A percentile compares a stretch with the other conserved stretches of the same genome.
These are phyloP conservation scores for Cyanodermella asteris DNA, from an alignment of 2,329 filamentous ascomycete species.

Conservation along the genomic window DNA sequence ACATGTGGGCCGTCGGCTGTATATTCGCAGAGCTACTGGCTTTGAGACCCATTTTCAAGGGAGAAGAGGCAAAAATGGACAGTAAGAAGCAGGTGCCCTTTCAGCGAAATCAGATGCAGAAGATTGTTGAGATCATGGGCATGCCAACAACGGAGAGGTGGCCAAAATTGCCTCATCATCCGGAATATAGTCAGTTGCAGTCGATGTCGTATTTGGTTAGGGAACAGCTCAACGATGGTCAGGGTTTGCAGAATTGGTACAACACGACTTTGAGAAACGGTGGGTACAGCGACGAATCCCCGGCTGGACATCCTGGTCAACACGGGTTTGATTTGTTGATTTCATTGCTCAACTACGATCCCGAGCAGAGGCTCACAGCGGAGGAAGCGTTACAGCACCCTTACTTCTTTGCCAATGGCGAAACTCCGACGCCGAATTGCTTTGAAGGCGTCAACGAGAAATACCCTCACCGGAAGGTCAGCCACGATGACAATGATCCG, in stretches of 20 bases:
- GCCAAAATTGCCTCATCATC: conserved; percentile 68
- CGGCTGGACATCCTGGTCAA: conserved; percentile 36
- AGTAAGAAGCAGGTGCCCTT: conserved; percentile 94
- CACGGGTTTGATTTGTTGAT: conserved; percentile 70
- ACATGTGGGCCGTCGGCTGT: conserved; percentile 93
- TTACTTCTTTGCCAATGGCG: conserved; percentile 50
- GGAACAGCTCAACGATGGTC: conserved; percentile 25
- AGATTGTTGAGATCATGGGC: conserved; percentile 92
- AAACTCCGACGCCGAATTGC: conserved; percentile 56
- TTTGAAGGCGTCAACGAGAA: conserved; percentile 77
- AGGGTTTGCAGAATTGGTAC: conserved; percentile 59
- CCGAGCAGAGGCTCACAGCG: conserved; percentile 67
- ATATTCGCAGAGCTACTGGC: conserved; percentile 91
- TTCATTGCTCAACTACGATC: conserved; percentile 78
- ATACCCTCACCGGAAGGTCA: conserved; percentile 78
- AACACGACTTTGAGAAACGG: conserved; percentile 44
- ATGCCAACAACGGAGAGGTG: conserved; percentile 73
- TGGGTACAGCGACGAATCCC: conserved; percentile 26
- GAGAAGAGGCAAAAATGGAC: conserved; percentile 97
- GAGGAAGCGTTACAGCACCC: conserved; percentile 73
- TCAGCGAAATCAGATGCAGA: conserved; percentile 95
- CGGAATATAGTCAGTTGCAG: conserved; percentile 56
- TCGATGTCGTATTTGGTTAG: conserved; percentile 22
- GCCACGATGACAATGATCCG: conserved; percentile 87
- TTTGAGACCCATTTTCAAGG: conserved; percentile 87